Base-by-base conservation (phyloP, 371 early-diverging fungal species). In the Rhizopus stolonifer region DNA sequence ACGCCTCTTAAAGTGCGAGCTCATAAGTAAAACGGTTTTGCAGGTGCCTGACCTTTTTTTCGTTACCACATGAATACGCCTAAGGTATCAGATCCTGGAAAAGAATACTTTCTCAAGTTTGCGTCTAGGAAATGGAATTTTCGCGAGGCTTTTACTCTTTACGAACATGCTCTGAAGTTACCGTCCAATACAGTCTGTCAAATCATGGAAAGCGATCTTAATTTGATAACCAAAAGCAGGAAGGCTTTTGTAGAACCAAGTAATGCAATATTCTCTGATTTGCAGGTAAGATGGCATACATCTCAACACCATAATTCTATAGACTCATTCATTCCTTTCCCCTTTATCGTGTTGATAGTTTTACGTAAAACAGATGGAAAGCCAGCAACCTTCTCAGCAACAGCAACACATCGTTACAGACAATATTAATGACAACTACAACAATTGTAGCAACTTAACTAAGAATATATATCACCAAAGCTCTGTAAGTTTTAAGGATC, bases 231-330 rank as follows among this genome's bases (percentile, higher is more conserved):
- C 42, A 52, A 43, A 39, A 43, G 21, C 32, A 52, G 52, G 33
- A 43, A 52, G 52, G n/a, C 44, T 52, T 52, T 43, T 52, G 19
- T 23, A 52, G 52, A 43, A 43, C 52, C 52, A 52, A 43, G 31
- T 46, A 54, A 46, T 39, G 38, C 54, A 46, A 54, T 54, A 54
- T 19, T 46, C 17, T 54, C 54, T 54, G 54, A 54, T 54, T 54
- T 54, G 46, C 46, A 54, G 46, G 54, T 46, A 54, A 54, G 31
- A 38, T 54, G 54, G 40, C 29, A 54, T 54, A 54, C 54, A 54
- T 54, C 47, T 39, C 54, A 54, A 54, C 38, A 34, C 38, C 47
- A 54, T 46, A 54, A 39, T 29, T 54, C 24, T 54, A 54, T 54
- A 54, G 52, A 44, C 29, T 54, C 54, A 54, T 46, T 36, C 52